Evolutionary conservation across 2,329 filamentous ascomycete genomes (phyloP).

Genomic region (Colletotrichum navitas): DNA sequence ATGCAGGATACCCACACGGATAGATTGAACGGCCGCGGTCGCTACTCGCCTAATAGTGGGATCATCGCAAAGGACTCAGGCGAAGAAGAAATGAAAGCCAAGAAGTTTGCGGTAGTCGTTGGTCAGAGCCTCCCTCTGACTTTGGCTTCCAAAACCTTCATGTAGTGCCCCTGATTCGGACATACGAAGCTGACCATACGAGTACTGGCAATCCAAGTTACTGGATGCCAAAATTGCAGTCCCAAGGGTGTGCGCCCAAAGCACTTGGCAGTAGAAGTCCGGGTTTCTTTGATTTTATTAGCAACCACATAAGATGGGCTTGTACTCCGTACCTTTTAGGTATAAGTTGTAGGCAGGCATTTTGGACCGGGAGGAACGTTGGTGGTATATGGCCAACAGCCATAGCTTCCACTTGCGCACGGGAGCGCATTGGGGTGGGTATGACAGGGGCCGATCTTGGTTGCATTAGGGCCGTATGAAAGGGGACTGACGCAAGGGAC

Average conservation of each 20-base stretch:
- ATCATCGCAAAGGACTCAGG: slow-evolving; percentile 26
- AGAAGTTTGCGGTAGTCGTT: neutral
- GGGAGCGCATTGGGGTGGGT: neutral
- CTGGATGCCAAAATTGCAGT: slow-evolving; percentile 40
- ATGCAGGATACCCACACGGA: slow-evolving; percentile 11
- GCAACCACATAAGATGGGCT: neutral
- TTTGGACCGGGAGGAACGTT: neutral
- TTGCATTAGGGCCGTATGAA: slow-evolving; percentile 33
- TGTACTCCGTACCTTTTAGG: slow-evolving; percentile 4
- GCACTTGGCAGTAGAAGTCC: slow-evolving; percentile 20
- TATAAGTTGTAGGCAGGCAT: neutral
- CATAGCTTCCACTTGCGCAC: neutral
- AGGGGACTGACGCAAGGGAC: slow-evolving; percentile 37
- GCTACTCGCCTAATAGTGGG: neutral
- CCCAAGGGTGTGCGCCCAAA: slow-evolving; percentile 28
- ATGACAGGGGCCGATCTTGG: slow-evolving; percentile 26
- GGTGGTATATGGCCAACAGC: neutral
- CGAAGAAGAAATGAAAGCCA: slow-evolving; percentile 34
- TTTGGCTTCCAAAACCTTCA: slow-evolving; percentile 4
- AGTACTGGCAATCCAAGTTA: slow-evolving; percentile 32
- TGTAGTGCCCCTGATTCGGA: slow-evolving; percentile 25
- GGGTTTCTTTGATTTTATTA: slow-evolving; percentile 5
- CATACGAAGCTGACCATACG: slow-evolving; percentile 21
- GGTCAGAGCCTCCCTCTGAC: neutral
- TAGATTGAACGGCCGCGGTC: neutral